Percentiles rank a stretch among this genome's conserved stretches.
phyloP scores from a whole-genome alignment of 305 asterid genomes.

The Andrographis paniculata region DNA sequence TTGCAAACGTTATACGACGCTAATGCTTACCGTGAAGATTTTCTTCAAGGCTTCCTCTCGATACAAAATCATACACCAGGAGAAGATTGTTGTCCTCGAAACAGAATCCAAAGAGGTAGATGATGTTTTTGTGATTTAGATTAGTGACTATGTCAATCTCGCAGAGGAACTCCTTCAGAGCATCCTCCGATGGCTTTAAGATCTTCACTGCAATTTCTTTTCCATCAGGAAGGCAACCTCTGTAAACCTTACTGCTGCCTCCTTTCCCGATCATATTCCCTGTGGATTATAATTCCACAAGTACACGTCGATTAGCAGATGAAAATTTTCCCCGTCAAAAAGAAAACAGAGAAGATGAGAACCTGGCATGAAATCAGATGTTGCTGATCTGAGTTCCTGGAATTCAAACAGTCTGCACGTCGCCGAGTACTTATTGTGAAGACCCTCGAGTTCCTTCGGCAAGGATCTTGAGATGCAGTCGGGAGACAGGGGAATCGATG shows the following conservation, averaged over 20 bases:
- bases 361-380: conserved; percentile 65
- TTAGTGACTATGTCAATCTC: conserved; percentile 89
- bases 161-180: conserved; percentile 59
- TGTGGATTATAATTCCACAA: conserved; percentile 24
- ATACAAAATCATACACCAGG: conserved; percentile 81
- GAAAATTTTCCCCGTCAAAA: neutral
- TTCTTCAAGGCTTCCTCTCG: conserved; percentile 98
- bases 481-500: conserved; percentile 32
- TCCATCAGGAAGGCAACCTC: conserved; percentile 82
- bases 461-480: conserved; percentile 26
- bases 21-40: conserved; percentile 62
- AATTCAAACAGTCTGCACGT: conserved; percentile 71
- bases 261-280: conserved; percentile 89
- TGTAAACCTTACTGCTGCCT: conserved; percentile 87
- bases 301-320: neutral
- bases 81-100: conserved; percentile 66
- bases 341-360: neutral
- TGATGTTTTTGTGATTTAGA: conserved; percentile 79
- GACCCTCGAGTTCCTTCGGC: conserved; percentile 63
- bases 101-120: conserved; percentile 84
- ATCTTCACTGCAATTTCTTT: conserved; percentile 94
- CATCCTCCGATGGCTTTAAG: conserved; percentile 68
- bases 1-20: neutral
- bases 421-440: conserved; percentile 81
- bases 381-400: conserved; percentile 67